Evolutionary conservation across 163 green algal species (phyloP), one percentile per base, ranked within the genome.

Genomic region (Chloroidium sp.): DNA sequence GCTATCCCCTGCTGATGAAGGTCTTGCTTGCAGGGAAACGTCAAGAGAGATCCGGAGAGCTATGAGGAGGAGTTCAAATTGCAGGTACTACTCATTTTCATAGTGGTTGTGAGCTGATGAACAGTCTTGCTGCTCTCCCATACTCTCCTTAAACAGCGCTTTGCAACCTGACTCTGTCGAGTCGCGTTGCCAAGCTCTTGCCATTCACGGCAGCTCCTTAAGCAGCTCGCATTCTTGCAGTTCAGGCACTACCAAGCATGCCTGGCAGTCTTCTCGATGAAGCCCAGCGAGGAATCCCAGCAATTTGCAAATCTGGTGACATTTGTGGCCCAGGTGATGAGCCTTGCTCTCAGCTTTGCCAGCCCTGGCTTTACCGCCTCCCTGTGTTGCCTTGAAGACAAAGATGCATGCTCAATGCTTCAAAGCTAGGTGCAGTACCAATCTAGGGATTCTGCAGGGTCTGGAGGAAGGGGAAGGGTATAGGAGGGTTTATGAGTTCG

Each of bases 61-160:
- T 98, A 98, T 85, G 85, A 84, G 2, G 93, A 98, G 75, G 95
- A 99, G 86, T 98, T 98, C 76, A 64, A 90, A 80, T 79, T 97
- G 69, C 93, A 97, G 88, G 36, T 36, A 36, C 36, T 36, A 36
- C 36, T 36, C 36, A 36, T 36, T 36, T 36, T 36, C 36, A 36
- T 36, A 36, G 36, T 36, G 36, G 36, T 36, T 36, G 36, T 36
- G 36, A 36, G 36, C 36, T 36, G 36, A 36, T 36, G 36, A 36
- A 36, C 36, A 36, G 36, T 36, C 36, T 36, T 36, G 36, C 36
- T 36, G 90, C 92, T 80, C 3, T 60, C 61, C n/a, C 61, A 14
- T 14, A 72, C 6, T 76, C 69, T 59, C 10, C 69, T 76, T 72
- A n/a, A 72, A 6, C 69, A 76, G 69, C 69, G 10, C 10, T 14